Evolutionary conservation across 257 asterid species (phyloP).

Genomic region (Solanum pinnatisectum): DNA sequence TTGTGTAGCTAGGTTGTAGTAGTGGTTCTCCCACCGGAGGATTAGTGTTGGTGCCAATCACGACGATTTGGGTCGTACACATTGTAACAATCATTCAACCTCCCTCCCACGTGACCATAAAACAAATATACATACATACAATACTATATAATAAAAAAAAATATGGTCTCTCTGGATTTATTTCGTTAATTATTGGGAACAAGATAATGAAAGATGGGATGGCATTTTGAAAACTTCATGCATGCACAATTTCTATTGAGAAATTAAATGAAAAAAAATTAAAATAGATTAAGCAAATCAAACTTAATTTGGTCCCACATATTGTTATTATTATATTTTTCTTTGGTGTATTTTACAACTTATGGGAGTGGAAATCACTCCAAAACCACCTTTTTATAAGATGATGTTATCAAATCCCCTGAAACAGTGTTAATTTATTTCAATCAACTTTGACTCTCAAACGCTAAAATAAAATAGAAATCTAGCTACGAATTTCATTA

Average conservation of each 20-base stretch:
- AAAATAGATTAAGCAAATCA: background rate
- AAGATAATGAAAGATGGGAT: background rate
- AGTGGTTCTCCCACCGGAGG: no score
- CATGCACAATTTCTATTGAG: background rate
- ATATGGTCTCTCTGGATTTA: background rate
- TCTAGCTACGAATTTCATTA: background rate
- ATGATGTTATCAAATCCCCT: constrained; percentile 14
- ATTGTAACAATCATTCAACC: background rate
- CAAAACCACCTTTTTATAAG: constrained; percentile 1
- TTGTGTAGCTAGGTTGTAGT: no score
- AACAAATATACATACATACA: background rate
- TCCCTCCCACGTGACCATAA: background rate
- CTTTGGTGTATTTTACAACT: background rate
- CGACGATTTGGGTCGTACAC: no score
- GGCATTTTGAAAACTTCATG: background rate
- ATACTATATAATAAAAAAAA: background rate
- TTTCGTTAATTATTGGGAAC: background rate
- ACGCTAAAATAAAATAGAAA: background rate
- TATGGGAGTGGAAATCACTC: background rate
- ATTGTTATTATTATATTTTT: background rate
- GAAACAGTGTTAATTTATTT: background rate
- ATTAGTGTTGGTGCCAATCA: no score
- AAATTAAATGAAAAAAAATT: no score
- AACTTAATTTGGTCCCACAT: background rate
- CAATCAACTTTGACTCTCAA: background rate